Percentiles rank a stretch among this genome's conserved stretches.
These are phyloP conservation scores for Lyophyllum semitale DNA, from an alignment of 768 basidiomycete genomes.

Conservation along the genomic window DNA sequence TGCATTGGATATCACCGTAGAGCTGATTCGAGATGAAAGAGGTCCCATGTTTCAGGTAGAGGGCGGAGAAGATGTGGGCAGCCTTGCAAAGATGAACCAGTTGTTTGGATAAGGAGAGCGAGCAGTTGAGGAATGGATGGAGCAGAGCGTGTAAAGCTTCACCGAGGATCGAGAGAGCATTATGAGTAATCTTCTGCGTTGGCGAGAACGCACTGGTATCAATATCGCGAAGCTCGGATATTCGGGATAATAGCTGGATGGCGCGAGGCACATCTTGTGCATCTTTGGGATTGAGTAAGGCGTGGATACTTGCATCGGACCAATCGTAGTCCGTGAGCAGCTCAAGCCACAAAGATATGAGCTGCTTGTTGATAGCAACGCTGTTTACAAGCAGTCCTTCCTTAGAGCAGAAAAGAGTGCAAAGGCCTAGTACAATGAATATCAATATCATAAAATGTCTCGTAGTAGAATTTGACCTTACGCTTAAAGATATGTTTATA, in stretches of 20 bases:
- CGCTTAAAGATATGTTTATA: slow-evolving; percentile 22
- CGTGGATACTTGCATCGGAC: slow-evolving; percentile 17
- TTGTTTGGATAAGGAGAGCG: slow-evolving; percentile 25
- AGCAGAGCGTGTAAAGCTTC: slow-evolving; percentile 28
- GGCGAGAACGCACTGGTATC: slow-evolving; percentile 15
- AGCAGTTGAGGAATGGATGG: slow-evolving; percentile 22
- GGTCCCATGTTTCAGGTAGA: slow-evolving; percentile 19
- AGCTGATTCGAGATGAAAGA: slow-evolving; percentile 29
- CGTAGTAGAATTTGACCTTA: slow-evolving; percentile 1
- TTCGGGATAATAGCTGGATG: slow-evolving; percentile 22
- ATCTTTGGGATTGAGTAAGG: slow-evolving; percentile 28
- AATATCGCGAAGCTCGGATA: slow-evolving; percentile 17
- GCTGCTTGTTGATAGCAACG: slow-evolving; percentile 18
- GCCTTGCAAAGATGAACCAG: slow-evolving; percentile 22
- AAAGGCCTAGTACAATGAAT: slow-evolving; percentile 19
- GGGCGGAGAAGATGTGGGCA: slow-evolving; percentile 23
- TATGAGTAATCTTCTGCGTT: slow-evolving; percentile 14
- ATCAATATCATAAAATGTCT: slow-evolving; percentile 1
- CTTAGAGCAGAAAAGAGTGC: slow-evolving; percentile 22
- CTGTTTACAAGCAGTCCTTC: slow-evolving; percentile 19
- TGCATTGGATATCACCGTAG: slow-evolving; percentile 29
- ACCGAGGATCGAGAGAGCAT: slow-evolving; percentile 24
- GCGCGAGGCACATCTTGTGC: slow-evolving; percentile 34
- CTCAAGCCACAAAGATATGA: slow-evolving; percentile 21
- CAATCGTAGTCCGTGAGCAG: slow-evolving; percentile 24